A percentile compares a stretch with the other conserved stretches of the same genome.
Evolutionary conservation across 441 rosid genomes (phyloP).

Genomic region (Gossypium gossypioides): DNA sequence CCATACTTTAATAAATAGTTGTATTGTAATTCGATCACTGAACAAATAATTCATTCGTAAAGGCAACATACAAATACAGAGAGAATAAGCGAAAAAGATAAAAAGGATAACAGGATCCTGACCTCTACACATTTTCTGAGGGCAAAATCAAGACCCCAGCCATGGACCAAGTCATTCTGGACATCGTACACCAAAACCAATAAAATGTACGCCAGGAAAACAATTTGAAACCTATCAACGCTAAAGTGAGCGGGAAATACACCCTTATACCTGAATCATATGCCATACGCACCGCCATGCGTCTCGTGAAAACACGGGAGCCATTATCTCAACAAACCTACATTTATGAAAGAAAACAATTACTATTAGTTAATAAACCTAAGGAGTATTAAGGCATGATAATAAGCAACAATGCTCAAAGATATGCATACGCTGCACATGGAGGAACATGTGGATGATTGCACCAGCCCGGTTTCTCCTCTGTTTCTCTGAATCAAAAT

Average conservation of each 20-base stretch:
- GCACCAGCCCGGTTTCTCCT: constrained; percentile 84
- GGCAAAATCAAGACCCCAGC: constrained; percentile 99
- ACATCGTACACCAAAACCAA: not conserved
- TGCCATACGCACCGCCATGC: constrained; percentile 99
- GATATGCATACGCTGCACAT: constrained; percentile 80
- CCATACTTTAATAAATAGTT: not conserved
- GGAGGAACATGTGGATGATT: constrained; percentile 76
- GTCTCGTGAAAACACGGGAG: constrained; percentile 90
- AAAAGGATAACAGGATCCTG: not conserved
- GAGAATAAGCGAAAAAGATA: not conserved
- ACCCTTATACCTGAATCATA: constrained; percentile 69
- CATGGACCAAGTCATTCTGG: constrained; percentile 96
- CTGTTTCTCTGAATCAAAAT: constrained; percentile 39
- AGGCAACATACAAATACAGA: not conserved
- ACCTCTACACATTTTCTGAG: constrained; percentile 91
- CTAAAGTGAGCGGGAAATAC: not conserved
- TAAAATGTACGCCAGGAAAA: not conserved
- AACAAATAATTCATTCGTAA: not conserved
- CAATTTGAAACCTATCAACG: not conserved
- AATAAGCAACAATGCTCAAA: constrained; percentile 1
- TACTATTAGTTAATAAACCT: not conserved
- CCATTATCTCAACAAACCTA: constrained; percentile 99
- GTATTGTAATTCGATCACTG: not conserved
- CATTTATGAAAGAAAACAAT: constrained; percentile 9
- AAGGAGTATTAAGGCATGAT: not conserved